Evolutionary conservation across 495 filamentous ascomycete species (phyloP), one percentile per base, ranked within the genome.

Genomic region (Cercophora scortea): DNA sequence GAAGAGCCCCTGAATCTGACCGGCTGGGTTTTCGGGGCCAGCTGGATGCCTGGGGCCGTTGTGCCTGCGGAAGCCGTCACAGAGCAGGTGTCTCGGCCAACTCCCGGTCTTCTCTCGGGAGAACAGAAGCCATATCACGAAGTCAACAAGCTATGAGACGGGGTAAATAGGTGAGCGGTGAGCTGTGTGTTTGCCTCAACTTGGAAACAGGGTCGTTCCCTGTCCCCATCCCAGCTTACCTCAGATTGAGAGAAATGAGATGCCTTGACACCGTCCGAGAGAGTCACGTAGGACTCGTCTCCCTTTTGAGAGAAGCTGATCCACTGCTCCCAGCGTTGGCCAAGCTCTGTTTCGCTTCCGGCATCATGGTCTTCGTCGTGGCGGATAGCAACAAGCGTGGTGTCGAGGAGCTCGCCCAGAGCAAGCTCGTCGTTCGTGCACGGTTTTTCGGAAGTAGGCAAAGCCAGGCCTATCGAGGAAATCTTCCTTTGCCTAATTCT

Each of bases 81-180:
- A 87, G 10, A 96, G 76, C 6, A 94, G 58, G 69, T 95, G 89
- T 42, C 81, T 75, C 0, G 83, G 82, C 63, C 74, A 79, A n/a
- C 71, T 65, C 38, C 64, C 66, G 1, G 69, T 46, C 36, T 66
- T 66, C 46, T 77, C 68, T 46, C 75, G 77, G 13, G 78, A 80
- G 68, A 95, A 95, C 3, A 96, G 68, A 3, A 78, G 71, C 71
- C 80, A 86, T 32, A 96, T 83, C 10, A 83, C 84, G 61, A 89
- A 94, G 67, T 96, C 87, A 47, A 96, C 79, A 55, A 95, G 78
- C 88, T 97, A 25, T 25, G 25, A 25, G 25, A 25, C 25, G 25
- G 25, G 5, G 25, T 25, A 25, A 25, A 25, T 25, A 25, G 25
- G 25, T 25, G 25, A 25, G 25, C 25, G 2, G 25, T 25, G 25